Conservation (phyloP, 352 stramenopile species). For the Globisporangium carolinianum region DNA sequence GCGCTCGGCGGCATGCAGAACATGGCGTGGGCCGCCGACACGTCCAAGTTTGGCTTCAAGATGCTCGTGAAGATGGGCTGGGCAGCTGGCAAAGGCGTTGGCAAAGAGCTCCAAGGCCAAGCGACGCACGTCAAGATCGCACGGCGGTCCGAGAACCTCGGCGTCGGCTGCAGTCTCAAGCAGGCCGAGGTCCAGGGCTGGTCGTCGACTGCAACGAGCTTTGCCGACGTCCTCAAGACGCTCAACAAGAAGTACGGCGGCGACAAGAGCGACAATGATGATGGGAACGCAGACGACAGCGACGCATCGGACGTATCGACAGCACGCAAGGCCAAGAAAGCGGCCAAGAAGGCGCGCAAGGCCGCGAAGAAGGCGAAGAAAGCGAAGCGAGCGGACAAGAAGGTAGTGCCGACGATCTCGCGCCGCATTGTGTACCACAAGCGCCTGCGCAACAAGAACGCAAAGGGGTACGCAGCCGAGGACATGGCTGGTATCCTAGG, state of each 20-base stretch:
- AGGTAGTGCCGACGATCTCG: constrained; percentile 43
- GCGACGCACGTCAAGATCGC: constrained; percentile 84
- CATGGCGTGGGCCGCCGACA: constrained; percentile 84
- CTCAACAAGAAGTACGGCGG: constrained; percentile 79
- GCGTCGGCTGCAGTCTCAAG: constrained; percentile 89
- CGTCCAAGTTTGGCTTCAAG: constrained; percentile 91
- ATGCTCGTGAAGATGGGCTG: constrained; percentile 97
- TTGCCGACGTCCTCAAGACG: constrained; percentile 79
- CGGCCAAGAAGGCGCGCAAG: constrained; percentile 53
- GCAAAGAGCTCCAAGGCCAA: constrained; percentile 89
- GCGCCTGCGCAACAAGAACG: constrained; percentile 83
- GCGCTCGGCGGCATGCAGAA: constrained; percentile 82
- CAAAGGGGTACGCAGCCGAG: constrained; percentile 66
- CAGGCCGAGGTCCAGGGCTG: constrained; percentile 84
- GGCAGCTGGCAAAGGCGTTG: constrained; percentile 90
- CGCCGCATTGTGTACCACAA: constrained; percentile 76
- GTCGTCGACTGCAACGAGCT: constrained; percentile 69
- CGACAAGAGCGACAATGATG: constrained; percentile 29
- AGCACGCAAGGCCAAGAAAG: constrained; percentile 39
- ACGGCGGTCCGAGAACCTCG: constrained; percentile 83
- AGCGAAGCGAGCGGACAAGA: constrained; percentile 48
- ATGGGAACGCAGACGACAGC: constrained; percentile 18
- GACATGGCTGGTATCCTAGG: constrained; percentile 86
- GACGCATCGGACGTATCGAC: constrained; percentile 22
- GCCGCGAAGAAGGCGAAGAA: constrained; percentile 45